Percentiles rank a stretch among this genome's conserved stretches.
These are phyloP conservation scores for Pyrrhoderma noxium DNA, from an alignment of 1,284 basidiomycete genomes.

Conservation along the genomic window DNA sequence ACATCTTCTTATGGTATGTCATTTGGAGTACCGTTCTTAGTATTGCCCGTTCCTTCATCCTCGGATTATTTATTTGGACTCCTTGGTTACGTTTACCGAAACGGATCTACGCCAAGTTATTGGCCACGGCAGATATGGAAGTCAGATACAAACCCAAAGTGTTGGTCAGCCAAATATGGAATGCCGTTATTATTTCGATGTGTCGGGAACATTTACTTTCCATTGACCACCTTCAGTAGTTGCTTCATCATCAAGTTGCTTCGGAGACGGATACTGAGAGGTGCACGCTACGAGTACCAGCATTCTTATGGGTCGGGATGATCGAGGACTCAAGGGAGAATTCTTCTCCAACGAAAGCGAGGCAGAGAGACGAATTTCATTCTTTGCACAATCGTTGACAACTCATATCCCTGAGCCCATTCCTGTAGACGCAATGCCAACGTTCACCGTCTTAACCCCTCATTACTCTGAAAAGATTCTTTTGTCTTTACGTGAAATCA, in stretches of 20 bases:
- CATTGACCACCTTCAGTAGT: slow-evolving; percentile 91
- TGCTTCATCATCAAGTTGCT: slow-evolving; percentile 92
- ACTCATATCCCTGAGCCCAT: slow-evolving; percentile 84
- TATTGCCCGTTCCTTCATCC: slow-evolving; percentile 81
- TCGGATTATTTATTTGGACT: slow-evolving; percentile 94
- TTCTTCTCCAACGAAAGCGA: slow-evolving; percentile 92
- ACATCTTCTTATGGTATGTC: slow-evolving; percentile 96
- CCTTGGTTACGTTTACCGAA: slow-evolving; percentile 94
- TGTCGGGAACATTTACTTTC: slow-evolving; percentile 95
- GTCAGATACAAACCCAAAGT: slow-evolving; percentile 98
- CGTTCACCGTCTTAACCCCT: slow-evolving; percentile 91
- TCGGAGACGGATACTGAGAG: slow-evolving; percentile 72
- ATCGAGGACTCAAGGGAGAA: slow-evolving; percentile 77
- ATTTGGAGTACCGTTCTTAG: slow-evolving; percentile 97
- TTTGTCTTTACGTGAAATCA: slow-evolving; percentile 90
- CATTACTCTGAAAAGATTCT: slow-evolving; percentile 97
- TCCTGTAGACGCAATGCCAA: slow-evolving; percentile 94
- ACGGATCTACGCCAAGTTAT: slow-evolving; percentile 88
- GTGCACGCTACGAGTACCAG: slow-evolving; percentile 82
- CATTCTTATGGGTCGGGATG: slow-evolving; percentile 89
- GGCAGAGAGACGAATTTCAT: slow-evolving; percentile 91
- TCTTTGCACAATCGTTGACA: slow-evolving; percentile 92
- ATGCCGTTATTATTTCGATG: slow-evolving; percentile 99
- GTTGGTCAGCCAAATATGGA: slow-evolving; percentile 95
- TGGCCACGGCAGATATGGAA: slow-evolving; percentile 90